Evolutionary conservation across 208 protist genomes (phyloP), one percentile per base, ranked within the genome.

Genomic region (Perkinsela sp.): DNA sequence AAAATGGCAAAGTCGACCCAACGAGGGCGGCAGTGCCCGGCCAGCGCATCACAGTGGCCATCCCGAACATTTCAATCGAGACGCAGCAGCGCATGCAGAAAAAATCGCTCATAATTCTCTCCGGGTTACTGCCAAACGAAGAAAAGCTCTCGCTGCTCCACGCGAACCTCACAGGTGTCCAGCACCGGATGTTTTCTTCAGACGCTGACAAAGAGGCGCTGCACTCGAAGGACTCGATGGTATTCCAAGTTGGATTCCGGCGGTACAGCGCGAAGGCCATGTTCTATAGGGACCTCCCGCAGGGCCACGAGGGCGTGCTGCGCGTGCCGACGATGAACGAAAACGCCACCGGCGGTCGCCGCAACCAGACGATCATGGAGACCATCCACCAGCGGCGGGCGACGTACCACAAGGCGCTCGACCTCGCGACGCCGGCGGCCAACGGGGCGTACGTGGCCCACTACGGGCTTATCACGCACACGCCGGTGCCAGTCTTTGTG

Each of bases 91-190:
- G 0, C 0, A 32, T 70, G 6, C 32, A 31, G 28, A 22, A 22
- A 57, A 57, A 22, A 57, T 30, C 31, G 31, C 74, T 74, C 13
- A 29, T 91, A 0, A 32, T 85, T 32, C 57, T 77, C 0, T 73
- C 67, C 40, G 80, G 76, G 31, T 70, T 92, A 22, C 69, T 83
- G 16, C 32, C 69, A 31, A 78, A 92, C 66, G 87, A 92, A 72
- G 79, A 92, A 67, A 88, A 88, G 66, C 66, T 72, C 1, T 79
- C 79, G 2, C 74, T 91, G 0, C 28, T 90, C 0, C 76, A 92
- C 73, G 40, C 13, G 40, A 22, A 6, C 6, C 22, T 57, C 13
- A 57, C 40, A n/a, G 40, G 40, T 6, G 22, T 57, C 13, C 40
- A 57, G 22, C 6, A 57, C 40, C 6, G 13, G 13, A n/a, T 90